Evolutionary conservation across 768 basidiomycete genomes (phyloP).

Genomic region (Termitomyces sp.): DNA sequence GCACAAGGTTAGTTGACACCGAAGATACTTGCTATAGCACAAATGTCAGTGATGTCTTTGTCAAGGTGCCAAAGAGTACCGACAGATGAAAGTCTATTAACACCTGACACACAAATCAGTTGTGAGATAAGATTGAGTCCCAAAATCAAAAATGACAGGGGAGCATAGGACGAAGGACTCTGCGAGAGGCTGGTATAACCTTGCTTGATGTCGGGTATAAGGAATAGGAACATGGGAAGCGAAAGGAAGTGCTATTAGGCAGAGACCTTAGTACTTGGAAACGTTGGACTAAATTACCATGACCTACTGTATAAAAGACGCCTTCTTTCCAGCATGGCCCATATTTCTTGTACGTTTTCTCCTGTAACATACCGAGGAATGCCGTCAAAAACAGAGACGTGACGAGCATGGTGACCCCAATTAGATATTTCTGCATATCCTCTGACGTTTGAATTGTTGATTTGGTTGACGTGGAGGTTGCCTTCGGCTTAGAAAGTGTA

Average conservation of each 20-base stretch:
- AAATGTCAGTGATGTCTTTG: not conserved
- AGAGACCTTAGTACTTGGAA: not conserved
- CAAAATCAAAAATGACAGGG: conserved; percentile 54
- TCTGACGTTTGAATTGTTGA: conserved; percentile 20
- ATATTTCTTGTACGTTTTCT: conserved; percentile 67
- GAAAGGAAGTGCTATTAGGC: conserved; percentile 66
- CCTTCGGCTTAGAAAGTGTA: conserved; percentile 56
- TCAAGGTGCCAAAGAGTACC: conserved; percentile 21
- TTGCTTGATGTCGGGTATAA: conserved; percentile 51
- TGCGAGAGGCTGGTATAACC: conserved; percentile 47
- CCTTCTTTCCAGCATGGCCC: conserved; percentile 83
- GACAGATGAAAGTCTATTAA: conserved; percentile 78
- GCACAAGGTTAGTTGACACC: conserved; percentile 76
- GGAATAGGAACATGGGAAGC: conserved; percentile 70
- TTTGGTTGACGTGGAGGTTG: conserved; percentile 15
- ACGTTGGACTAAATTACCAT: not conserved
- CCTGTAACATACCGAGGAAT: conserved; percentile 70
- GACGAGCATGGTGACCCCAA: conserved; percentile 69
- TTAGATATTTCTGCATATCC: conserved; percentile 45
- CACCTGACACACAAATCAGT: conserved; percentile 78
- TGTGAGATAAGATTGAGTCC: conserved; percentile 67
- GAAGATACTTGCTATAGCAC: conserved; percentile 61
- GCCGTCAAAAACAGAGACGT: conserved; percentile 66
- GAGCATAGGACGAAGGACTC: conserved; percentile 24
- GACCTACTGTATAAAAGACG: conserved; percentile 74